A percentile compares a stretch with the other conserved stretches of the same genome.
phyloP scores from a whole-genome alignment of 768 basidiomycete species.

The Scleroderma citrinum region DNA sequence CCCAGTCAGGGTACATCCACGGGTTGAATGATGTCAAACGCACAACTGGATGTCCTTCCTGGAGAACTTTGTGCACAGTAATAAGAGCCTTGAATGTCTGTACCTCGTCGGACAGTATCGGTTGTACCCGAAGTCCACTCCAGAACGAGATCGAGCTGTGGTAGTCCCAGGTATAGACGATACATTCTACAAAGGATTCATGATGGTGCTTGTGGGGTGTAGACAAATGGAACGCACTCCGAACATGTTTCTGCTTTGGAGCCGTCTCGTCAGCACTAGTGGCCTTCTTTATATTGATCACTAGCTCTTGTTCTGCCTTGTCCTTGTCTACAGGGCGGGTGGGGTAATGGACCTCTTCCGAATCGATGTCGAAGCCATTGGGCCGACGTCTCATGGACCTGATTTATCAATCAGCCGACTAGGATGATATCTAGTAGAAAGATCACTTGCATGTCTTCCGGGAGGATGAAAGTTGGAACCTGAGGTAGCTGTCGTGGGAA shows the following conservation, averaged over 20 bases:
- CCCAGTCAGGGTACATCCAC: constrained; percentile 7
- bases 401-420: constrained; percentile 7
- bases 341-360: constrained; percentile 81
- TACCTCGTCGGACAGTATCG: constrained; percentile 93
- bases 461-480: neutral
- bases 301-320: constrained; percentile 92
- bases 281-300: constrained; percentile 96
- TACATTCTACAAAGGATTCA: constrained; percentile 63
- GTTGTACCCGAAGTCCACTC: constrained; percentile 94
- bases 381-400: constrained; percentile 32
- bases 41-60: constrained; percentile 95
- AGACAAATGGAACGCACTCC: constrained; percentile 58
- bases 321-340: constrained; percentile 98
- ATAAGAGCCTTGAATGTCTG: constrained; percentile 99
- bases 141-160: constrained; percentile 97
- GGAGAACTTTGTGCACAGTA: constrained; percentile 94
- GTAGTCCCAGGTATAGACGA: constrained; percentile 99
- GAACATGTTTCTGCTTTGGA: constrained; percentile 98
- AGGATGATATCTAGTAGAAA: neutral
- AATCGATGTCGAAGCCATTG: constrained; percentile 57
- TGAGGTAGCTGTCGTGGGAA: constrained; percentile 19
- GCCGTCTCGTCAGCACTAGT: constrained; percentile 93
- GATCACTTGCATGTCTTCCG: constrained; percentile 23
- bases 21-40: constrained; percentile 13
- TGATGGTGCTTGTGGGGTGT: constrained; percentile 3